Conservation (phyloP, 495 filamentous ascomycete genomes). For the Aspergillus sclerotiicarbonarius region DNA sequence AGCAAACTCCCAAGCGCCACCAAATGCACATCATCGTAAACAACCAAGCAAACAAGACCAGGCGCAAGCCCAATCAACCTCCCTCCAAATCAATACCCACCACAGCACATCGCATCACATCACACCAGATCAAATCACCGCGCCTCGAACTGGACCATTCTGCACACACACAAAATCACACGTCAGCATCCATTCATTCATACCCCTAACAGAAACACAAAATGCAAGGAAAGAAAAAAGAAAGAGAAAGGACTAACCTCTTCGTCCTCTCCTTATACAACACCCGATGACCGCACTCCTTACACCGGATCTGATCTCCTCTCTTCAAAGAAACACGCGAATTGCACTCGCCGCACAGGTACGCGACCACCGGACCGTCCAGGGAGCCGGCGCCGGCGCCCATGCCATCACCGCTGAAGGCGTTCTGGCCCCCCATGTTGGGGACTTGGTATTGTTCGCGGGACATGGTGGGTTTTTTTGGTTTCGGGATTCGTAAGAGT, state of each 20-base stretch:
- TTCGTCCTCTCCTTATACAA: constrained; percentile 98
- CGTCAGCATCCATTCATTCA: background rate
- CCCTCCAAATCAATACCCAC: background rate
- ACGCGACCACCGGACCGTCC: constrained; percentile 60
- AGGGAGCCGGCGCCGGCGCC: constrained; percentile 25
- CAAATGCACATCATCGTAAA: constrained; percentile 20
- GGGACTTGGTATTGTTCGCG: constrained; percentile 52
- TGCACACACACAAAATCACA: constrained; percentile 29
- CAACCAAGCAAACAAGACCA: background rate
- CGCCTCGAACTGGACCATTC: constrained; percentile 98
- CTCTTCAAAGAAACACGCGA: constrained; percentile 74
- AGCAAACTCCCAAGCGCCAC: constrained; percentile 33
- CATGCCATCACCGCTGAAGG: constrained; percentile 32
- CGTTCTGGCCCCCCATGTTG: constrained; percentile 35
- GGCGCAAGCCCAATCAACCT: background rate
- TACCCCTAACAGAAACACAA: background rate
- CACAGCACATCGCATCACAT: background rate
- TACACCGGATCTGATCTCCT: constrained; percentile 87
- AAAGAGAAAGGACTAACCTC: constrained; percentile 69
- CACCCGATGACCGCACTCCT: constrained; percentile 93
- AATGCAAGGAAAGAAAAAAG: constrained; percentile 2
- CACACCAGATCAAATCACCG: constrained; percentile 46
- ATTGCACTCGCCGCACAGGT: constrained; percentile 93
- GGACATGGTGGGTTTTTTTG: constrained; percentile 33
- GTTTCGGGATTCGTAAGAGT: too few species aligned